These are phyloP conservation scores for Aspergillus heteromorphus DNA, from an alignment of 495 filamentous ascomycete genomes.

Conservation along the genomic window DNA sequence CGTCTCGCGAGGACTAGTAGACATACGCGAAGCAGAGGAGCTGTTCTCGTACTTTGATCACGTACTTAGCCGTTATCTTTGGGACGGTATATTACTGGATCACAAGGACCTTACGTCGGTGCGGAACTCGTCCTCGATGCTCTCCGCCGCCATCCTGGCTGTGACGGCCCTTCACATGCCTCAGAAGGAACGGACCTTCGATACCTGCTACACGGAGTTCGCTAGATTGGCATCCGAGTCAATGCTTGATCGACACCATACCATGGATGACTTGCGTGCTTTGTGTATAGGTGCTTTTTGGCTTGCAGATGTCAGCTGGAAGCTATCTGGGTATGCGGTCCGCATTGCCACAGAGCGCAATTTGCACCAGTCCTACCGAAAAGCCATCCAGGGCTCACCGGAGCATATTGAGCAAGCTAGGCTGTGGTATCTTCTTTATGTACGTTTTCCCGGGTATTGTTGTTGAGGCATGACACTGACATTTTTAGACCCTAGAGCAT, in stretches of 20 bases:
- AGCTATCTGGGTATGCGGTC: conserved; percentile 50
- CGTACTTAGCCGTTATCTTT: conserved; percentile 50
- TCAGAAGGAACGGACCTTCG: conserved; percentile 40
- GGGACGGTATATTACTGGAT: conserved; percentile 43
- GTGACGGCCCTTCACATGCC: conserved; percentile 50
- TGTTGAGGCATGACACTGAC: conserved; percentile 13
- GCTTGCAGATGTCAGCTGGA: conserved; percentile 53
- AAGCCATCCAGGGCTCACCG: conserved; percentile 41
- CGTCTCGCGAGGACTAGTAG: conserved; percentile 45
- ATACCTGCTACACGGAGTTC: conserved; percentile 50
- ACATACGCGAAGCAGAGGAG: conserved; percentile 44
- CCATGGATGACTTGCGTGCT: conserved; percentile 47
- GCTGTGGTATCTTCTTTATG: conserved; percentile 50
- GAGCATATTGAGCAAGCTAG: conserved; percentile 44
- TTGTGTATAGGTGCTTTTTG: conserved; percentile 52
- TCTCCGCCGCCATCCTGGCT: conserved; percentile 46
- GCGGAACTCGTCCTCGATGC: conserved; percentile 45
- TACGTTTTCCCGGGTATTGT: conserved; percentile 21
- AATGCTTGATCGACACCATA: conserved; percentile 48
- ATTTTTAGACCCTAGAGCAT: conserved; percentile 44
- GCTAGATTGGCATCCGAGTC: conserved; percentile 45
- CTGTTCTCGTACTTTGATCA: conserved; percentile 46
- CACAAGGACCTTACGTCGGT: conserved; percentile 40
- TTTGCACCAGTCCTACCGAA: conserved; percentile 46
- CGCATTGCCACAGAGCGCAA: conserved; percentile 52